These are phyloP conservation scores for Paraphysoderma sedebokerense DNA, from an alignment of 371 early-diverging fungal genomes.

Conservation along the genomic window DNA sequence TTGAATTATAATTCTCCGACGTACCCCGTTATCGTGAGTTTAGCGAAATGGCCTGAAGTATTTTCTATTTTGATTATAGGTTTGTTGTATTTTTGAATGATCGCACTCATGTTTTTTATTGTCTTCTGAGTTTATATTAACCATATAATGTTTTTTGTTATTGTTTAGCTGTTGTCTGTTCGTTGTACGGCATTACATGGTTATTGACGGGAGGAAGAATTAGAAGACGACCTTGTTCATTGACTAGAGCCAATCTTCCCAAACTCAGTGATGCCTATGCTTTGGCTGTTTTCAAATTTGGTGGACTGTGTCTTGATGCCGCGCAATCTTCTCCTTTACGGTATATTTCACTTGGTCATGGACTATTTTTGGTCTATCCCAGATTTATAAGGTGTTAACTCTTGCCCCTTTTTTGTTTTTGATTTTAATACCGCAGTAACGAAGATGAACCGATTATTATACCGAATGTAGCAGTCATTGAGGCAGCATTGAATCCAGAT, in stretches of 20 bases:
- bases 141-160: no score
- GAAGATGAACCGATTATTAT: no score
- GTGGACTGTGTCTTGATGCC: slow-evolving; percentile 18
- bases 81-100: no score
- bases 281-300: slow-evolving; percentile 16
- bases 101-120: no score
- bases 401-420: no score
- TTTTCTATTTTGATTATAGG: slow-evolving; percentile 14
- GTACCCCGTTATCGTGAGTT: slow-evolving; percentile 13
- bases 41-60: slow-evolving; percentile 15
- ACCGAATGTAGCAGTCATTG: no score
- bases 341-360: no score
- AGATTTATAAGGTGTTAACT: no score
- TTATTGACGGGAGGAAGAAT: neutral
- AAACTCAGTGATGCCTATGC: slow-evolving; percentile 12
- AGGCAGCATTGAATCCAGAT: no score
- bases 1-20: slow-evolving; percentile 7
- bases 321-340: slow-evolving; percentile 13
- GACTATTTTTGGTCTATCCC: no score
- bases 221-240: neutral
- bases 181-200: slow-evolving; percentile 8
- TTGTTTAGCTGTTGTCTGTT: slow-evolving; percentile 13
- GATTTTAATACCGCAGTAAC: no score
- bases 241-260: slow-evolving; percentile 4
- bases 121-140: no score